phyloP scores from a whole-genome alignment of 2,329 filamentous ascomycete species.

The Lasiodiplodia hormozganensis region DNA sequence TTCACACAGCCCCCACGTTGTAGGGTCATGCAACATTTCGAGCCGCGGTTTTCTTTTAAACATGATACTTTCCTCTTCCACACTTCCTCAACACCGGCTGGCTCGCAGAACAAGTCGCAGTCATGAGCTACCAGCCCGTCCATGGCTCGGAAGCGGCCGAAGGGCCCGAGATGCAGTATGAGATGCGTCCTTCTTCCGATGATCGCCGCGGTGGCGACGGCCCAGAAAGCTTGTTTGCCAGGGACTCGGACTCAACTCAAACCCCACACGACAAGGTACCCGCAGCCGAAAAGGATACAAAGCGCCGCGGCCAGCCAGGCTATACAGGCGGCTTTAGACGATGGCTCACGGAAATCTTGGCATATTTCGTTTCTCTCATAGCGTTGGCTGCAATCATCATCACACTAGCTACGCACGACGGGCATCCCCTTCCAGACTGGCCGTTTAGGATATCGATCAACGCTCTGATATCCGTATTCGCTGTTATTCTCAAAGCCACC shows the following conservation, averaged over 20 bases:
- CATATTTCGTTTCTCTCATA: not conserved
- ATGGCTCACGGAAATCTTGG: not conserved
- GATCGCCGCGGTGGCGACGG: not conserved
- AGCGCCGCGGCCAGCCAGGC: not conserved
- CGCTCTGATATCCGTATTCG: conserved; percentile 7
- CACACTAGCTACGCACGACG: not conserved
- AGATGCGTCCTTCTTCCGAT: not conserved
- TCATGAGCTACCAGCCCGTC: not conserved
- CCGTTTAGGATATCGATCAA: conserved; percentile 4
- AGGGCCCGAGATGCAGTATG: not conserved
- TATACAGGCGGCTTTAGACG: not conserved
- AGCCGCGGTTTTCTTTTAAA: not conserved
- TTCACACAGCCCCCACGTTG: not conserved
- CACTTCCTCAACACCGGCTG: not conserved
- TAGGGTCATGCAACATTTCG: too few species aligned
- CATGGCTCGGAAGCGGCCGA: not conserved
- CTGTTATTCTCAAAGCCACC: conserved; percentile 16
- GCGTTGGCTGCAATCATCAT: conserved; percentile 3
- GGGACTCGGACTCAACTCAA: not conserved
- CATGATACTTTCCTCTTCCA: not conserved
- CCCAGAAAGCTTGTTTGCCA: not conserved
- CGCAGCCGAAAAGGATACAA: not conserved
- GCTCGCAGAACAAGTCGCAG: not conserved
- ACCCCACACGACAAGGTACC: not conserved
- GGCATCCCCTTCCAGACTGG: conserved; percentile 6